Evolutionary conservation across 2,329 filamentous ascomycete species (phyloP), one percentile per base, ranked within the genome.

Genomic region (Fusarium liriodendri): DNA sequence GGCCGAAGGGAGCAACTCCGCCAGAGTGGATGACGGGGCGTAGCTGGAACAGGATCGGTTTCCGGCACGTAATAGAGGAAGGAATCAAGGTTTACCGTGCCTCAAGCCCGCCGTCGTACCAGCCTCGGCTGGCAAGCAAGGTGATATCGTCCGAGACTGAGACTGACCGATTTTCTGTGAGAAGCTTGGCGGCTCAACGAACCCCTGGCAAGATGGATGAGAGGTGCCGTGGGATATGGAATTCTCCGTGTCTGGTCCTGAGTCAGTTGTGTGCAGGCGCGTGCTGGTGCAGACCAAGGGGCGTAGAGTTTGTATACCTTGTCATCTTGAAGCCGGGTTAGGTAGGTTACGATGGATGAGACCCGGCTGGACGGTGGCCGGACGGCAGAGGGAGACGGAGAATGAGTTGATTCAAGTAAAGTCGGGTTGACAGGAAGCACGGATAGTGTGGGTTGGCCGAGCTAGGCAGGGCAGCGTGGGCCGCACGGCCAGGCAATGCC

Each of bases 121-220:
- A 61, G 55, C 47, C 57, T 66, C 59, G 33, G 52, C 54, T 66
- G 60, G 62, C 65, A 64, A 22, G 73, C 63, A 33, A 77, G 60
- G 66, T 70, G 69, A 73, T 69, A 77, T 64, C 63, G 73, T 60
- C 60, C 68, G 71, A 72, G 73, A 69, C 64, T 58, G 62, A 71
- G 37, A 54, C 40, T 71, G 42, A 61, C 60, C 37, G 61, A 50
- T 54, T 55, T 32, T 58, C 64, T 45, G 13, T 38, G 42, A 29
- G 38, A 33, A 67, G 42, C 66, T 72, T 70, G 70, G 62, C 62
- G 35, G 62, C 35, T 40, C 42, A 55, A 35, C 6, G 18, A 55
- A 62, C 29, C 71, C 57, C 63, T 71, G 67, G 66, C 45, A 40
- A 40, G 61, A 57, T 66, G 62, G 54, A 27, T 33, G 52, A 54